phyloP scores from a whole-genome alignment of 352 stramenopile genomes.

The Phytophthora sojae region DNA sequence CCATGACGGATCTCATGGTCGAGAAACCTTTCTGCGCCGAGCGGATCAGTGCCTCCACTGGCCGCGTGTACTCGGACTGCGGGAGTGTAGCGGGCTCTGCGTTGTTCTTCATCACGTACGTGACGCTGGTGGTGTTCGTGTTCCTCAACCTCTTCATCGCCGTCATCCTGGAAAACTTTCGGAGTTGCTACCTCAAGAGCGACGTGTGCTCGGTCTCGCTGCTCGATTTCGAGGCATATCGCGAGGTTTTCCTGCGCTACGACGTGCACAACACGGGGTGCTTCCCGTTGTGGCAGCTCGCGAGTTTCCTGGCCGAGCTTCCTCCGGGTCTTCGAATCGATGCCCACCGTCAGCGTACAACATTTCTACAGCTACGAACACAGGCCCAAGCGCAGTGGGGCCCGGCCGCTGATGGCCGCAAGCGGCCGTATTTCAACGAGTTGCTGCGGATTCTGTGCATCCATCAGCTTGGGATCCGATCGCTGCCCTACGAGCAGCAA shows the following conservation, averaged over 20 bases:
- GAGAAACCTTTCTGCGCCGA: conserved; percentile 68
- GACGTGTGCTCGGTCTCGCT: conserved; percentile 80
- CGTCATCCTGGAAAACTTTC: conserved; percentile 86
- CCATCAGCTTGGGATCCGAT: conserved; percentile 82
- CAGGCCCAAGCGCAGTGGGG: conserved; percentile 70
- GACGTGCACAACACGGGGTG: conserved; percentile 59
- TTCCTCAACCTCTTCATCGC: conserved; percentile 88
- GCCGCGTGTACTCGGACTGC: conserved; percentile 65
- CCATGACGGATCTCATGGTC: conserved; percentile 84
- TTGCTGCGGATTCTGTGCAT: conserved; percentile 79
- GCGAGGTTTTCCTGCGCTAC: conserved; percentile 72
- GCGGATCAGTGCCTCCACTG: conserved; percentile 38
- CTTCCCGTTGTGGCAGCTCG: conserved; percentile 77
- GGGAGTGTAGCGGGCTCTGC: conserved; percentile 51
- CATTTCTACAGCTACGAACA: conserved; percentile 75
- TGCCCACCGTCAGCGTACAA: conserved; percentile 45
- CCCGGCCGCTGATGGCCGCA: conserved; percentile 32
- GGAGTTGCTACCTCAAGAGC: conserved; percentile 78
- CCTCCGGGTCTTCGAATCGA: conserved; percentile 62
- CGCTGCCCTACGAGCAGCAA: conserved; percentile 82
- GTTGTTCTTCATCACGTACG: conserved; percentile 77
- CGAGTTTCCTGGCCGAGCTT: conserved; percentile 62
- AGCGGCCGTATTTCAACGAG: conserved; percentile 81
- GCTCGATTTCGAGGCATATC: conserved; percentile 80
- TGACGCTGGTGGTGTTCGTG: conserved; percentile 82